These are phyloP conservation scores for Pulveroboletus frians DNA, from an alignment of 768 basidiomycete species.

Conservation along the genomic window DNA sequence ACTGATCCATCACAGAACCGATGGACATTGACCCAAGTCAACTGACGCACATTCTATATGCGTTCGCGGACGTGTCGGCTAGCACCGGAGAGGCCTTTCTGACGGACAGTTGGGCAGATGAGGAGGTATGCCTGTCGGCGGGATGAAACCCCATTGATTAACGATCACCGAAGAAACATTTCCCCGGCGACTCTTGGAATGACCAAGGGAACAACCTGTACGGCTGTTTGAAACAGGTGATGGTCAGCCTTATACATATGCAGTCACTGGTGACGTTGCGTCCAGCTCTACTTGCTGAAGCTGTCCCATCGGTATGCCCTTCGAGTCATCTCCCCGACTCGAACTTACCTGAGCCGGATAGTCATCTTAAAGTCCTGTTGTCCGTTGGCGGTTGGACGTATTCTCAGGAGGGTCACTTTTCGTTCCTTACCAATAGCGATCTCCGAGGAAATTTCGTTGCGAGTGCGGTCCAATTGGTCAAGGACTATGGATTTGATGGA, in stretches of 20 bases:
- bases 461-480: slow-evolving; percentile 56
- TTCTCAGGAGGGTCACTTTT: slow-evolving; percentile 63
- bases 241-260: slow-evolving; percentile 2
- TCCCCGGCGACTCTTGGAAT: slow-evolving; percentile 65
- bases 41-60: slow-evolving; percentile 74
- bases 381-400: slow-evolving; percentile 66
- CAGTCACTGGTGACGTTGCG: not conserved
- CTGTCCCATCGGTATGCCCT: slow-evolving; percentile 41
- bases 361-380: slow-evolving; percentile 48
- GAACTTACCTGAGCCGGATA: slow-evolving; percentile 8
- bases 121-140: slow-evolving; percentile 39
- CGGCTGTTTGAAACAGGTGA: slow-evolving; percentile 74
- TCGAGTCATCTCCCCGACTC: not conserved
- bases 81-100: slow-evolving; percentile 57
- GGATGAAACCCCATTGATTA: slow-evolving; percentile 7
- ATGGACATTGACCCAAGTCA: slow-evolving; percentile 52
- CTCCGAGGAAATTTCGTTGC: slow-evolving; percentile 54
- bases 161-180: slow-evolving; percentile 51
- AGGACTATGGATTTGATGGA: slow-evolving; percentile 80
- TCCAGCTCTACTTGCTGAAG: slow-evolving; percentile 49
- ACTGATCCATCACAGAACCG: slow-evolving; percentile 43
- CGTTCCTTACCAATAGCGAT: slow-evolving; percentile 49
- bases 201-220: slow-evolving; percentile 76
- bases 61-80: slow-evolving; percentile 70
- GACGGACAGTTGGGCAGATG: slow-evolving; percentile 72